These are phyloP conservation scores for Phialophora expanda DNA, from an alignment of 2,329 filamentous ascomycete species.

Conservation along the genomic window DNA sequence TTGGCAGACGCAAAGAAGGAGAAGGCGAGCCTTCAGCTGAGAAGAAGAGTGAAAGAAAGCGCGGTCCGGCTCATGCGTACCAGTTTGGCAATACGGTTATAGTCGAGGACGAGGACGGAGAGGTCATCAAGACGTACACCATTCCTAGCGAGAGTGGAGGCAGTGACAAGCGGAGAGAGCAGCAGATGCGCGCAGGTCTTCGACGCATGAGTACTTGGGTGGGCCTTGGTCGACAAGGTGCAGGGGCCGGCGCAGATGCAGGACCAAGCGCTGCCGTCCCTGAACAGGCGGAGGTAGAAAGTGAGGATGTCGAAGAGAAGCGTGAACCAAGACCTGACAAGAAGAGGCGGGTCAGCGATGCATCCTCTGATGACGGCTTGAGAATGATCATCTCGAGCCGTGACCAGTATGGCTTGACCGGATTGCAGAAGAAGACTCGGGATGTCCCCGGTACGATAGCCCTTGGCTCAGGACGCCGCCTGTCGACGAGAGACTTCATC, in stretches of 20 bases:
- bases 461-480: conserved; percentile 55
- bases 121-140: conserved; percentile 71
- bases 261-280: conserved; percentile 19
- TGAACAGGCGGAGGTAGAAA: conserved; percentile 43
- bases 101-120: conserved; percentile 70
- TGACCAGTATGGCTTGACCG: conserved; percentile 45
- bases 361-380: conserved; percentile 57
- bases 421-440: conserved; percentile 48
- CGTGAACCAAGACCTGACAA: conserved; percentile 43
- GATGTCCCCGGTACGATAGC: conserved; percentile 35
- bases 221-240: conserved; percentile 47
- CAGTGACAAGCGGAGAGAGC: conserved; percentile 38
- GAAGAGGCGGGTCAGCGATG: conserved; percentile 16
- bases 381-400: conserved; percentile 65
- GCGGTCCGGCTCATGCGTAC: conserved; percentile 67
- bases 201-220: conserved; percentile 67
- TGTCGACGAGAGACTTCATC: conserved; percentile 70
- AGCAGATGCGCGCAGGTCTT: conserved; percentile 56
- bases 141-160: conserved; percentile 53
- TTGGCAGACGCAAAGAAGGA: conserved; percentile 49
- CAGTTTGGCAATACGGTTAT: conserved; percentile 74
- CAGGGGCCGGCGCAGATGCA: conserved; percentile 25
- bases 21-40: conserved; percentile 36
- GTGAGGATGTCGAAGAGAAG: conserved; percentile 37
- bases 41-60: conserved; percentile 43